These are phyloP conservation scores for Fusarium sororula DNA, from an alignment of 2,329 filamentous ascomycete genomes.

Conservation along the genomic window DNA sequence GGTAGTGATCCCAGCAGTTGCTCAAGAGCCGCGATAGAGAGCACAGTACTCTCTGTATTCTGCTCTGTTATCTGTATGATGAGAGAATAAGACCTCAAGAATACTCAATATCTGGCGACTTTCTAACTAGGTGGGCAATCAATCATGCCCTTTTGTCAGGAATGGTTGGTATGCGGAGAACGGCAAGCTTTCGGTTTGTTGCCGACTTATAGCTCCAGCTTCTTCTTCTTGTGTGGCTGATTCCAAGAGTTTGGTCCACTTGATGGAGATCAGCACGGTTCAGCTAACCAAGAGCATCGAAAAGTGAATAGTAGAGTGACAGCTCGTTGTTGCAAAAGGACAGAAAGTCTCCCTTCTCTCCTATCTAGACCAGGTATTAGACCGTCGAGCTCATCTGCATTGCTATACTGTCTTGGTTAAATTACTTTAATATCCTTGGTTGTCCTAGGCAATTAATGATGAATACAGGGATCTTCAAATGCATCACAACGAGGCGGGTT, in stretches of 20 bases:
- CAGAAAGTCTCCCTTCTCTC: neutral
- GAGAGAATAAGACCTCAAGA: neutral
- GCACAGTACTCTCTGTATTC: neutral
- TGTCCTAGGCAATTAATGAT: slow-evolving; percentile 2
- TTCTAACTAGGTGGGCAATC: neutral
- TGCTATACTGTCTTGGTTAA: neutral
- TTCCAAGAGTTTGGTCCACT: slow-evolving; percentile 19
- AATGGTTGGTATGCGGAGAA: neutral
- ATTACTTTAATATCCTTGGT: neutral
- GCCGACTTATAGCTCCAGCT: slow-evolving; percentile 12
- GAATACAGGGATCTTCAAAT: neutral
- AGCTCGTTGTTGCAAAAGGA: neutral
- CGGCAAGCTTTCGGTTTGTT: slow-evolving; percentile 3
- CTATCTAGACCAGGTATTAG: neutral
- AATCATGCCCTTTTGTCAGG: neutral
- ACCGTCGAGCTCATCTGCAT: neutral
- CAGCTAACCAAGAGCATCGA: neutral
- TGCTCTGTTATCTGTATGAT: neutral
- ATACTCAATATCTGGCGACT: neutral
- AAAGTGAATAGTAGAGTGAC: neutral
- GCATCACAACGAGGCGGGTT: neutral
- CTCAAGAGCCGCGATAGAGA: neutral
- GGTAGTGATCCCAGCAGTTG: slow-evolving; percentile 6
- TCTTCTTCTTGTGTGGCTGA: slow-evolving; percentile 21
- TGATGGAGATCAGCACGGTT: slow-evolving; percentile 26